Evolutionary conservation across 2,329 filamentous ascomycete genomes (phyloP), one percentile per base, ranked within the genome.

Genomic region (Aspergillus hortae): DNA sequence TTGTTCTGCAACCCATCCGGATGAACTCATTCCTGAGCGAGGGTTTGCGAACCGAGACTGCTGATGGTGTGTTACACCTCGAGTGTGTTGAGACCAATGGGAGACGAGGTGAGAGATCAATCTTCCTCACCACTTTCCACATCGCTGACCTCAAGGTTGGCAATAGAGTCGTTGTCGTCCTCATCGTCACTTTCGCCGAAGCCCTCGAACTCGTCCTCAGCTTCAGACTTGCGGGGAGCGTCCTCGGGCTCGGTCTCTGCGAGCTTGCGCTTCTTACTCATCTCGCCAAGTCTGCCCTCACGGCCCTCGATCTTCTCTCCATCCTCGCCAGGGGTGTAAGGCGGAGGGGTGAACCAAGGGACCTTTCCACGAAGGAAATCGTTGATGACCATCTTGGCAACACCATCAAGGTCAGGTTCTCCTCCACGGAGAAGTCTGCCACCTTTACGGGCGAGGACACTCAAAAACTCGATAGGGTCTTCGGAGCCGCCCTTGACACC

Each of bases 281-380:
- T 96, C 72, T 96, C 90, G 15, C 92, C 92, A 0, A 95, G 77
- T 60, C 84, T 82, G 11, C 91, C 91, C 55, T 88, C 82, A 44
- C 91, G 83, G 4, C 89, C 89, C 56, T 86, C 83, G n/a, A 86
- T 74, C 35, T 74, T 75, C 42, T 68, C 75, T 10, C 74, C 73
- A 12, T 74, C 77, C 30, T 82, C 80, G 6, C 76, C 76, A 9
- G 74, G 77, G 44, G 72, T 66, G 12, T 79, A 74, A 2, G 92
- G 90, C 9, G 91, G 86, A 7, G 90, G 85, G 0, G 89, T 94
- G 67, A 91, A 99, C 94, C 95, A 99, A 1, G 94, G 94, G 23
- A 97, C 89, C 74, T 92, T 96, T 51, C 94, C 94, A 57, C 94
- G 79, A 66, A 97, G 83, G 69, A 97, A 99, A 67, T 99, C 94